phyloP scores from a whole-genome alignment of 2,329 filamentous ascomycete species.

The Fusarium equiseti region DNA sequence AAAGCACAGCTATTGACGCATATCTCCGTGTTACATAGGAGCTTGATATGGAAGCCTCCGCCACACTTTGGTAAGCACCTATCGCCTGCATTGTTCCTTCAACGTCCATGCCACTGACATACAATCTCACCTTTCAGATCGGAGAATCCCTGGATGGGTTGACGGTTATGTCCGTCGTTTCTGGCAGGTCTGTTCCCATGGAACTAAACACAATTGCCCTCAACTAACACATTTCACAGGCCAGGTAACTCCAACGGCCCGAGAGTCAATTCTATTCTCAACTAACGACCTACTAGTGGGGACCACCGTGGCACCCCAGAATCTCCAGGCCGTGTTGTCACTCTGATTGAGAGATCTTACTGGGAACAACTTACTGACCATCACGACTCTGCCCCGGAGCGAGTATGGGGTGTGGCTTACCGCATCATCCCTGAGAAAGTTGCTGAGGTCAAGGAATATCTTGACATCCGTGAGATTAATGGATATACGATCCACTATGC shows the following conservation, averaged over 20 bases:
- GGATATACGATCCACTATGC: conserved; percentile 95
- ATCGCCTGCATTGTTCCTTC: conserved; percentile 7
- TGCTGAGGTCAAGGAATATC: conserved; percentile 85
- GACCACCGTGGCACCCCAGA: conserved; percentile 94
- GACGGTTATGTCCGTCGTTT: conserved; percentile 94
- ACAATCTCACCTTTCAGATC: conserved; percentile 68
- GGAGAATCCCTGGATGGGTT: conserved; percentile 88
- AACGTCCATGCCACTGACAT: conserved; percentile 12
- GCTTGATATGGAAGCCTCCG: conserved; percentile 97
- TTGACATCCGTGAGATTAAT: conserved; percentile 97
- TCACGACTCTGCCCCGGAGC: conserved; percentile 70
- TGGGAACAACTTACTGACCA: conserved; percentile 83
- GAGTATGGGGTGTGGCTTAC: conserved; percentile 94
- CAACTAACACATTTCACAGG: conserved; percentile 43
- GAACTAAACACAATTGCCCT: not conserved
- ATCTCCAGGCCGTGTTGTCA: conserved; percentile 90
- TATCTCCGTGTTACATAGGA: conserved; percentile 60
- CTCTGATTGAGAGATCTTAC: conserved; percentile 85
- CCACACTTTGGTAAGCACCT: conserved; percentile 91
- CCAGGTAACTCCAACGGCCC: conserved; percentile 46
- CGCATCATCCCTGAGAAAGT: conserved; percentile 80
- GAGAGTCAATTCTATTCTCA: not conserved
- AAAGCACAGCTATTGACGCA: conserved; percentile 16
- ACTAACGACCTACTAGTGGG: conserved; percentile 67
- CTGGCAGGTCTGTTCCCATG: conserved; percentile 82